Evolutionary conservation across 2,329 filamentous ascomycete species (phyloP).

Genomic region (Amphichorda felina): DNA sequence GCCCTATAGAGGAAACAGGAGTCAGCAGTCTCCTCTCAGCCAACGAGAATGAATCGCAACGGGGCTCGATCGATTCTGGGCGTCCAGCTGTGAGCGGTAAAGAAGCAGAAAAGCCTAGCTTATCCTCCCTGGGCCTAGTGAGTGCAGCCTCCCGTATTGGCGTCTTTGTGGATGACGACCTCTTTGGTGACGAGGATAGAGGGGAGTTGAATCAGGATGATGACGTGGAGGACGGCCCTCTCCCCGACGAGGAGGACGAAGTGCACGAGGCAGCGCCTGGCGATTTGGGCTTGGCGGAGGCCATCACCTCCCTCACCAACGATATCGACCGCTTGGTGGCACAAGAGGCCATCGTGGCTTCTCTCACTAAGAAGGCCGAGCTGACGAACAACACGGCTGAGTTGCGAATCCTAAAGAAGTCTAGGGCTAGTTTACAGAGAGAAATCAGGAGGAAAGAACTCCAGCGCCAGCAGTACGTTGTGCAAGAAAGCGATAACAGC

Average conservation of each 20-base stretch:
- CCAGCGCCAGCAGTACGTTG: slow-evolving; percentile 90
- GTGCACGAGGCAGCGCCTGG: slow-evolving; percentile 92
- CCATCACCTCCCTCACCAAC: slow-evolving; percentile 74
- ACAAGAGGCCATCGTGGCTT: slow-evolving; percentile 86
- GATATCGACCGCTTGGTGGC: slow-evolving; percentile 83
- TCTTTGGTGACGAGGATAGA: slow-evolving; percentile 82
- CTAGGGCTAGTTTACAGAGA: slow-evolving; percentile 81
- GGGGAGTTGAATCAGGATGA: slow-evolving; percentile 77
- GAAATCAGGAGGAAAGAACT: slow-evolving; percentile 92
- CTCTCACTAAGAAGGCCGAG: slow-evolving; percentile 85
- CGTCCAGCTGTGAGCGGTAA: slow-evolving; percentile 17
- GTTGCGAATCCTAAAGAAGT: slow-evolving; percentile 82
- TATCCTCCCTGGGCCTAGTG: slow-evolving; percentile 83
- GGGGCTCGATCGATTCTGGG: slow-evolving; percentile 47
- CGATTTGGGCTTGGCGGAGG: slow-evolving; percentile 85
- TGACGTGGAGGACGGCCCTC: slow-evolving; percentile 28
- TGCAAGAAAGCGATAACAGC: slow-evolving; percentile 96
- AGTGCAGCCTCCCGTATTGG: slow-evolving; percentile 78
- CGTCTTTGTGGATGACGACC: slow-evolving; percentile 86
- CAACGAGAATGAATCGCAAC: slow-evolving; percentile 47
- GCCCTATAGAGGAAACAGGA: slow-evolving; percentile 14
- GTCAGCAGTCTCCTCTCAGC: slow-evolving; percentile 36
- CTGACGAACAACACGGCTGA: slow-evolving; percentile 95
- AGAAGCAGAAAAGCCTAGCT: slow-evolving; percentile 61
- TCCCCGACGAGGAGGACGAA: slow-evolving; percentile 58